Evolutionary conservation across 2,329 filamentous ascomycete species (phyloP), one percentile per base, ranked within the genome.

Genomic region (Aureobasidium sp.): DNA sequence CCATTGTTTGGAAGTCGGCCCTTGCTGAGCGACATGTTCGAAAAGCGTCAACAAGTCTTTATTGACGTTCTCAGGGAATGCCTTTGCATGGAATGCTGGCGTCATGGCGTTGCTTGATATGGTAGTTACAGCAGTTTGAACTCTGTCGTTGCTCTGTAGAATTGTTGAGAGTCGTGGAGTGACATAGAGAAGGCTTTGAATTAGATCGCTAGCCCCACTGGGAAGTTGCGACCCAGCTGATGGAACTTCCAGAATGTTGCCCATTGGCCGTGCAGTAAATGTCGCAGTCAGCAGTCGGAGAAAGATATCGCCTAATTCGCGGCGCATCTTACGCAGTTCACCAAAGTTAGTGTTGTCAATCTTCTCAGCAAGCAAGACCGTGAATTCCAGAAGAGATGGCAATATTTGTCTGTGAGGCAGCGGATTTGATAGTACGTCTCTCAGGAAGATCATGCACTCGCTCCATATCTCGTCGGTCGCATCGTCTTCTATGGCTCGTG

Each of bases 381-480:
- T 89, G 70, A 97, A 97, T 68, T 96, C 90, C 13, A 99, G 79
- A 48, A 99, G 78, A 57, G 87, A 86, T 7, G 94, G 90, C 43
- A 99, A 76, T 8, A 92, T 93, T 71, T 97, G 92, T 62, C 94
- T 83, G 76, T 99, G 93, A 2, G 94, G 94, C 70, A 99, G 91
- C 1, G 94, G 95, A 70, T 99, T 99, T 27, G 88, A 86, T 32
- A 99, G 81, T 32, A 99, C 83, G 71, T 99, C 95, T 66, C 87
- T 88, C 64, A 97, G 75, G 73, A 99, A 99, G 0, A 88, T 84
- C 69, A 92, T 91, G 73, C 93, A 99, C 72, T 99, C 93, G 44
- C 87, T 82, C 94, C 94, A 99, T 53, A 99, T 96, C 75, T 99
- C 94, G 69, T 99, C 94, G 83, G 97, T 93, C 17, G 94, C 89